Conservation (phyloP, 1,139 yeast genomes). For the Suhomyces panamericanus region DNA sequence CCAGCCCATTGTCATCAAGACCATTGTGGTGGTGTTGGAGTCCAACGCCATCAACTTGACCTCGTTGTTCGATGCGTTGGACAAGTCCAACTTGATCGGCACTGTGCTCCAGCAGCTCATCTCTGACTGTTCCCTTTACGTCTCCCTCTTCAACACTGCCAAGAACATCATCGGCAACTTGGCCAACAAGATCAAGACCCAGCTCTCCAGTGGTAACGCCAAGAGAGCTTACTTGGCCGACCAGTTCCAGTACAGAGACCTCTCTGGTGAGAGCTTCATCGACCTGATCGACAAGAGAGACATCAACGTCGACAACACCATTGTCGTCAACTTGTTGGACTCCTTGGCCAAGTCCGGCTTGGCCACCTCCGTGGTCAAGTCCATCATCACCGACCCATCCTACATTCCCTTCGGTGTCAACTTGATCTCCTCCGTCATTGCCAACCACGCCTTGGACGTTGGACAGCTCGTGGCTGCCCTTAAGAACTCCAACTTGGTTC, state of each 20-base stretch:
- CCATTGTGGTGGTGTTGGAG: conserved; percentile 34
- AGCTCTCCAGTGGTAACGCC: conserved; percentile 24
- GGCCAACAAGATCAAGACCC: conserved; percentile 29
- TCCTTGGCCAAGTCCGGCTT: conserved; percentile 46
- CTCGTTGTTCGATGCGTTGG: conserved; percentile 40
- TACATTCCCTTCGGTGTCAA: conserved; percentile 41
- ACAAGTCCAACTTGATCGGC: conserved; percentile 39
- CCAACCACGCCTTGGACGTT: conserved; percentile 32
- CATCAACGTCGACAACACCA: conserved; percentile 20
- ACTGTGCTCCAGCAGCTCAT: conserved; percentile 41
- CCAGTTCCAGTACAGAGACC: conserved; percentile 6
- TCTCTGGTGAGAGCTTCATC: conserved; percentile 8
- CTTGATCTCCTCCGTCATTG: conserved; percentile 34
- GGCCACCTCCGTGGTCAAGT: conserved; percentile 42
- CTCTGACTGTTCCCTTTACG: conserved; percentile 44
- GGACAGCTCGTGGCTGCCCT: conserved; percentile 34
- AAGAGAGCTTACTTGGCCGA: conserved; percentile 21
- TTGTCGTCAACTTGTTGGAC: conserved; percentile 41
- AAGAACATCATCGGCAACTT: conserved; percentile 30
- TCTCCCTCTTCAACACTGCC: conserved; percentile 37
- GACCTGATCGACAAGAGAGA: conserved; percentile 25
- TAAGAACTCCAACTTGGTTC: conserved; percentile 37
- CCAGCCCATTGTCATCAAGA: conserved; percentile 37
- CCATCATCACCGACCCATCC: conserved; percentile 40
- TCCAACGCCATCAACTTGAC: conserved; percentile 36